A percentile compares a stretch with the other conserved stretches of the same genome.
Evolutionary conservation across 805 yeast species (phyloP).

Genomic region (Starmerella geochares): DNA sequence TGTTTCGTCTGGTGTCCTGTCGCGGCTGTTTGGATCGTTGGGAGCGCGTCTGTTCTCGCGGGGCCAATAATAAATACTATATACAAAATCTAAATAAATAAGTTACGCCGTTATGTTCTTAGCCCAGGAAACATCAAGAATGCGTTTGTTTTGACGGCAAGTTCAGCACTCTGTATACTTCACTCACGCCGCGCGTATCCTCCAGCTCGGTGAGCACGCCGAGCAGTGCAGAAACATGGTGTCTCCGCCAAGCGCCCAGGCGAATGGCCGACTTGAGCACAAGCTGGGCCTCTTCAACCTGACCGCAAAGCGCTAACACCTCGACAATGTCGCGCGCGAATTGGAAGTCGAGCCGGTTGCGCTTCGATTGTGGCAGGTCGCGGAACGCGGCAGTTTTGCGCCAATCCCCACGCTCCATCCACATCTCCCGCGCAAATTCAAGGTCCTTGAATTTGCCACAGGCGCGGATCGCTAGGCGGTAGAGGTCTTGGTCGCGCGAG

Average conservation of each 20-base stretch:
- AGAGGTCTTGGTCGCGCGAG: constrained; percentile 40
- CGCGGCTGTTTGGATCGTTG: constrained; percentile 16
- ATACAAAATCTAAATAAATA: constrained; percentile 1
- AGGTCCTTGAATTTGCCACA: constrained; percentile 47
- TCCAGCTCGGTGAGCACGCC: constrained; percentile 38
- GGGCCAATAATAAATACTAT: constrained; percentile 2
- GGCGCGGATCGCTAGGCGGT: constrained; percentile 55
- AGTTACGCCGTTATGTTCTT: neutral
- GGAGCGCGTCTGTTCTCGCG: constrained; percentile 18
- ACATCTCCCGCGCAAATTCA: constrained; percentile 52
- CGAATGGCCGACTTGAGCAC: constrained; percentile 56
- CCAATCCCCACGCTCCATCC: constrained; percentile 71
- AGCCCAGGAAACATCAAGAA: too few relatives aligned
- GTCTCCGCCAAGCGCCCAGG: constrained; percentile 58
- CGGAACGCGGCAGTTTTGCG: constrained; percentile 50
- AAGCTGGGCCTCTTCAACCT: constrained; percentile 58
- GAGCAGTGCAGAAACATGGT: constrained; percentile 38
- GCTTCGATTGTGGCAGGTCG: constrained; percentile 31
- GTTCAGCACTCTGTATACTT: constrained; percentile 8
- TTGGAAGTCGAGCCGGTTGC: constrained; percentile 44
- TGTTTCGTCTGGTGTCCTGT: constrained; percentile 25
- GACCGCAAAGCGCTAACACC: constrained; percentile 45
- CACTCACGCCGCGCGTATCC: constrained; percentile 29
- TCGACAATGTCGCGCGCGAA: constrained; percentile 67
- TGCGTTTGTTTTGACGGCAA: neutral